phyloP scores from a whole-genome alignment of 2,329 filamentous ascomycete genomes.

The Geosmithia flava region DNA sequence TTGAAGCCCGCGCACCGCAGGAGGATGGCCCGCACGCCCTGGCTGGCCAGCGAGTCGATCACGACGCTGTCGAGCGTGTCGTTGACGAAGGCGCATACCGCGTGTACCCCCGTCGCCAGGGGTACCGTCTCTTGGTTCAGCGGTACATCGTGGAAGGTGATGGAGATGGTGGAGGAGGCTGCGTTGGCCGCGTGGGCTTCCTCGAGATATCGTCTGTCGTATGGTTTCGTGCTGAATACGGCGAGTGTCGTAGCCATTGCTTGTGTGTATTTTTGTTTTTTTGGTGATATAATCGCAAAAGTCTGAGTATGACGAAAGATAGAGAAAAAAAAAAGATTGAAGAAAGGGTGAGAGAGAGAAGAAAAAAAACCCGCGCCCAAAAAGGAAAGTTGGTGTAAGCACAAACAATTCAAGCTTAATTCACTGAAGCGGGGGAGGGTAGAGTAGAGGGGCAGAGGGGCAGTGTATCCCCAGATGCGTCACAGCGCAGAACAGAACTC shows the following conservation, averaged over 20 bases:
- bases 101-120: conserved; percentile 34
- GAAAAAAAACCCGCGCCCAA: background rate
- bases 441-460: too few relatives aligned
- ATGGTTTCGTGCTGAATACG: conserved; percentile 53
- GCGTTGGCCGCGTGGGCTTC: conserved; percentile 22
- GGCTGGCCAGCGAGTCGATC: conserved; percentile 32
- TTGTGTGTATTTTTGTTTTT: background rate
- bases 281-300: too few relatives aligned
- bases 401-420: too few relatives aligned
- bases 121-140: conserved; percentile 42
- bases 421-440: too few relatives aligned
- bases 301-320: background rate
- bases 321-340: background rate
- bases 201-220: conserved; percentile 44
- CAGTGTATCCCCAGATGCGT: too few relatives aligned
- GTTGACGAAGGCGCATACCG: conserved; percentile 59
- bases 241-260: conserved; percentile 37
- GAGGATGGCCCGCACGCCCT: conserved; percentile 45
- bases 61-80: conserved; percentile 41
- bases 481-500: too few relatives aligned
- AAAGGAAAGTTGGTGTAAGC: too few relatives aligned
- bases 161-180: conserved; percentile 23
- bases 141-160: conserved; percentile 46
- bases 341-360: background rate
- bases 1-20: conserved; percentile 59